Percentiles rank a stretch among this genome's conserved stretches.
Conservation (phyloP, 495 filamentous ascomycete species). For the Penicillium nucicola region DNA sequence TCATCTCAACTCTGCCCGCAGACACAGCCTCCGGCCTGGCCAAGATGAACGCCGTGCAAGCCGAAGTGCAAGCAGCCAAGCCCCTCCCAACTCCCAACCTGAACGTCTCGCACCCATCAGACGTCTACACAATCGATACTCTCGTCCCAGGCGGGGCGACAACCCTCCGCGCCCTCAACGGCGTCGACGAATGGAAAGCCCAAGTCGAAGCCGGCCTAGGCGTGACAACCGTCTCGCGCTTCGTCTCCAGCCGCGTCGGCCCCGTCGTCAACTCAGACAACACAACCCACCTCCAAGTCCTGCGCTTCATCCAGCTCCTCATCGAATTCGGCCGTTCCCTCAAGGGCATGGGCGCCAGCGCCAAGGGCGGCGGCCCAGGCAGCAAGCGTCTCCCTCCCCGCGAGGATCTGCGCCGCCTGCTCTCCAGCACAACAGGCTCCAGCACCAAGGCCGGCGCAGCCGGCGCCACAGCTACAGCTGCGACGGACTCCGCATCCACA, state of each 20-base stretch:
- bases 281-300: conserved; percentile 52
- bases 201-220: conserved; percentile 53
- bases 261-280: conserved; percentile 56
- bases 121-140: conserved; percentile 73
- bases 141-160: conserved; percentile 55
- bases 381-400: conserved; percentile 41
- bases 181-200: conserved; percentile 72
- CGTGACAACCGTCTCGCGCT: conserved; percentile 58
- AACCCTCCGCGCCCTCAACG: conserved; percentile 54
- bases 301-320: conserved; percentile 58
- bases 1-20: conserved; percentile 58
- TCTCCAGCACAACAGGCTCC: conserved; percentile 33
- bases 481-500: background rate
- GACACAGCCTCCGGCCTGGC: conserved; percentile 56
- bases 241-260: conserved; percentile 61
- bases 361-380: conserved; percentile 28
- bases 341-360: conserved; percentile 21
- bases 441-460: conserved; percentile 1
- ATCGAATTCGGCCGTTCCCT: conserved; percentile 60
- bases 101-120: conserved; percentile 65
- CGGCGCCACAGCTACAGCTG: conserved; percentile 1
- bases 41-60: conserved; percentile 63
- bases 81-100: conserved; percentile 76
- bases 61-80: conserved; percentile 64
- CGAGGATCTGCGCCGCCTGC: conserved; percentile 38